These are phyloP conservation scores for Lavandula angustifolia DNA, from an alignment of 257 asterid species.

Conservation along the genomic window DNA sequence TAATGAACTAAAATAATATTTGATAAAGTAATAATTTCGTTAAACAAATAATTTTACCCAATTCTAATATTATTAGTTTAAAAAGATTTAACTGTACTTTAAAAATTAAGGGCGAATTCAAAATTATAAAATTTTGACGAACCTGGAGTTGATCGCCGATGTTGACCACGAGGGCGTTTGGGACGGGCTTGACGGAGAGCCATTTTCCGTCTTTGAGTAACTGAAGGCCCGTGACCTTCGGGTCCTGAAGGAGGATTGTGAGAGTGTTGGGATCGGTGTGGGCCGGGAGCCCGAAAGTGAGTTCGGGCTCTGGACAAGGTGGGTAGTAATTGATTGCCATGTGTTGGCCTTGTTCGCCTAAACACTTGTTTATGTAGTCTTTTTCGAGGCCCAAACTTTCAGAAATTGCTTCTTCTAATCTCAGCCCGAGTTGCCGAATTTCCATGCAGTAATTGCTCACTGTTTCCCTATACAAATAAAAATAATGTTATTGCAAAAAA, in stretches of 20 bases:
- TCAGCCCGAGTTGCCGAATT: slow-evolving; percentile 64
- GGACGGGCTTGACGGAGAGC: slow-evolving; percentile 50
- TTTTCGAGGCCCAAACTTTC: slow-evolving; percentile 77
- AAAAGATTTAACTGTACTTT: too few relatives aligned
- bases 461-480: slow-evolving; percentile 46
- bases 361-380: slow-evolving; percentile 42
- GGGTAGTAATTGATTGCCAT: slow-evolving; percentile 66
- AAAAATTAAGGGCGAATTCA: too few relatives aligned
- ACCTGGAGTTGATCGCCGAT: slow-evolving; percentile 65
- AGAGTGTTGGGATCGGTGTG: slow-evolving; percentile 60
- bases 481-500: background rate
- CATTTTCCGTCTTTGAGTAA: slow-evolving; percentile 51
- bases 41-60: too few relatives aligned
- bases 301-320: slow-evolving; percentile 59
- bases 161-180: slow-evolving; percentile 53
- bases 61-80: too few relatives aligned
- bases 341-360: slow-evolving; percentile 57
- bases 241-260: slow-evolving; percentile 59
- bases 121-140: too few relatives aligned
- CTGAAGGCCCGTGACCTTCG: slow-evolving; percentile 52
- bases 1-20: too few relatives aligned
- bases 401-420: slow-evolving; percentile 64
- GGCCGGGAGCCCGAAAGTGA: slow-evolving; percentile 62
- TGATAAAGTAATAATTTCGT: too few relatives aligned
- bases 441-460: slow-evolving; percentile 62